These are phyloP conservation scores for Agaricales sp. DNA, from an alignment of 1,284 basidiomycete genomes.

Conservation along the genomic window DNA sequence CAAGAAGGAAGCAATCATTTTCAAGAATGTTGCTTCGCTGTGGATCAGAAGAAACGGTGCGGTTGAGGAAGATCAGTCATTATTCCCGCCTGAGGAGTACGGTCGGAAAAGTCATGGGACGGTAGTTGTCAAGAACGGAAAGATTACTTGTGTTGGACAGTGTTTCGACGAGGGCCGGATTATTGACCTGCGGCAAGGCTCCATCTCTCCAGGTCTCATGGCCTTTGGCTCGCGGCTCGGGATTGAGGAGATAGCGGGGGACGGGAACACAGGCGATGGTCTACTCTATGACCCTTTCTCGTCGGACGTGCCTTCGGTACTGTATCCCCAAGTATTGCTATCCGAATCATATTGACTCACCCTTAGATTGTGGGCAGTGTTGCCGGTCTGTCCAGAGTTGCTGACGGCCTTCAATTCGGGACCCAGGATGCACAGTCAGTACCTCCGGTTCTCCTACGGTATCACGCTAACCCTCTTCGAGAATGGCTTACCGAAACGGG, in stretches of 20 bases:
- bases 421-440: slow-evolving; percentile 63
- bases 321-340: background rate
- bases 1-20: slow-evolving; percentile 28
- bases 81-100: slow-evolving; percentile 16
- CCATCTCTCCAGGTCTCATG: slow-evolving; percentile 47
- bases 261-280: slow-evolving; percentile 63
- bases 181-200: slow-evolving; percentile 35
- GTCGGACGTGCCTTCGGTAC: slow-evolving; percentile 24
- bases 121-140: slow-evolving; percentile 35
- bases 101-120: slow-evolving; percentile 14
- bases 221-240: slow-evolving; percentile 53
- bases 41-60: slow-evolving; percentile 21
- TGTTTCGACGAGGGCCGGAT: slow-evolving; percentile 17
- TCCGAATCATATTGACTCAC: background rate
- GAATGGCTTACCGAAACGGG: slow-evolving; percentile 55
- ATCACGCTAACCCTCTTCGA: slow-evolving; percentile 17
- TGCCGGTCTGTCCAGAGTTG: slow-evolving; percentile 48
- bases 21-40: slow-evolving; percentile 38
- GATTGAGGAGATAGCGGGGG: slow-evolving; percentile 53
- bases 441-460: slow-evolving; percentile 8
- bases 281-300: slow-evolving; percentile 39
- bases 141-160: slow-evolving; percentile 28
- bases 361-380: slow-evolving; percentile 34
- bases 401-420: slow-evolving; percentile 63
- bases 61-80: slow-evolving; percentile 17